Evolutionary conservation across 495 filamentous ascomycete genomes (phyloP).

Genomic region (Lentithecium fluviatile): DNA sequence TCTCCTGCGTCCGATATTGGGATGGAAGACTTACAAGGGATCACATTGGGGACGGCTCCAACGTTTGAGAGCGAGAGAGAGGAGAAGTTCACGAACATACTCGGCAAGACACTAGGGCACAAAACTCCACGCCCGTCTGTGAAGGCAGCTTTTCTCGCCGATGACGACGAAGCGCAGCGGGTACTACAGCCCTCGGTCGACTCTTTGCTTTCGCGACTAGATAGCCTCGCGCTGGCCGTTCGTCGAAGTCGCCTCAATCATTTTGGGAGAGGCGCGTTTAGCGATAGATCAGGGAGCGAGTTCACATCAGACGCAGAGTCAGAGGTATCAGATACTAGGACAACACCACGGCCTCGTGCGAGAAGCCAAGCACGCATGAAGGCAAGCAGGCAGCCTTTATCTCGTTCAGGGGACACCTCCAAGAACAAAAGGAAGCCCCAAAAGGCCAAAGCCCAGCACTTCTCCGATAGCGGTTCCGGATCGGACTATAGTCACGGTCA

Average conservation of each 20-base stretch:
- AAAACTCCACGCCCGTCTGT: neutral
- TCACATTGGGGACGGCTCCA: neutral
- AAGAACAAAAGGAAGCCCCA: neutral
- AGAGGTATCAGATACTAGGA: neutral
- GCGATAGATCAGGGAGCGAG: conserved; percentile 30
- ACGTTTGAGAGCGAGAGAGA: neutral
- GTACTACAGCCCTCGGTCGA: conserved; percentile 64
- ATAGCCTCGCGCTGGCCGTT: conserved; percentile 63
- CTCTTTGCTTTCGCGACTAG: conserved; percentile 63
- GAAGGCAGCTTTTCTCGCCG: conserved; percentile 50
- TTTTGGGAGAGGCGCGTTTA: conserved; percentile 5
- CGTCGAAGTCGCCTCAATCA: conserved; percentile 57
- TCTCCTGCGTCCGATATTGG: conserved; percentile 5
- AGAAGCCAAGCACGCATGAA: neutral
- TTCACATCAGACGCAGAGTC: conserved; percentile 17
- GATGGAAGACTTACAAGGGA: neutral
- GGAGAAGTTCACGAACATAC: neutral
- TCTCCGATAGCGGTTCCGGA: conserved; percentile 8
- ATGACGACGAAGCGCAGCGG: conserved; percentile 61
- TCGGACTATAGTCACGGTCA: conserved; percentile 12
- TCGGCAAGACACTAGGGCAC: neutral
- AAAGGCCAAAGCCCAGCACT: neutral
- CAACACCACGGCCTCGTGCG: neutral
- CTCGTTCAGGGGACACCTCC: neutral
- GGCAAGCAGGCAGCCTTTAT: neutral